Conservation (phyloP, 106 monocot species). For the Dendrobium officinale region DNA sequence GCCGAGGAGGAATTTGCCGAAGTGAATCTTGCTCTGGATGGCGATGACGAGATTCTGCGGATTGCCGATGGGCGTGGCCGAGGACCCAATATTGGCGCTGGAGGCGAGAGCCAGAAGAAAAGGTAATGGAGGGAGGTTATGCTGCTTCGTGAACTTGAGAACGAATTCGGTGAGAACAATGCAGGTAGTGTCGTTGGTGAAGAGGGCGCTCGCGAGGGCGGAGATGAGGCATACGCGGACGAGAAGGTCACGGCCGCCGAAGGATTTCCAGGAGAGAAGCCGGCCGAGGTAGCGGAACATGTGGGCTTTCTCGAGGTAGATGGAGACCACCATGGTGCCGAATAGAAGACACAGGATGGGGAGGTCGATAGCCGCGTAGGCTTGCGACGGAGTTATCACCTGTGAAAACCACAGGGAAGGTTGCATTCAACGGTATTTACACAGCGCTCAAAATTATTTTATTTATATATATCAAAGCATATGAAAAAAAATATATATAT, state of each 20-base stretch:
- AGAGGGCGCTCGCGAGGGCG: conserved; percentile 2
- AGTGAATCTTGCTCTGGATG: not conserved
- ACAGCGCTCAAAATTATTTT: too few relatives aligned
- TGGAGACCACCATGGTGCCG: not conserved
- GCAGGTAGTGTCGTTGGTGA: conserved; percentile 9
- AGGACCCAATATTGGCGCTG: conserved; percentile 3
- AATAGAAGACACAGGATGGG: conserved; percentile 3
- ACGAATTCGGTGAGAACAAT: conserved; percentile 8
- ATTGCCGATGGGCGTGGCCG: conserved; percentile 3
- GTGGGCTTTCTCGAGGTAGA: conserved; percentile 5
- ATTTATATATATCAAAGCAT: too few relatives aligned
- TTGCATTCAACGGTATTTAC: too few relatives aligned
- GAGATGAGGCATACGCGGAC: conserved; percentile 2
- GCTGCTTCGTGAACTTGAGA: not conserved
- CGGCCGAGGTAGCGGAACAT: conserved; percentile 7
- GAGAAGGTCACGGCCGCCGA: not conserved
- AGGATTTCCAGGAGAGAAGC: not conserved
- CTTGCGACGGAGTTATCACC: not conserved
- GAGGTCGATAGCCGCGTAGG: conserved; percentile 1
- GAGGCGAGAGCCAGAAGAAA: conserved; percentile 7
- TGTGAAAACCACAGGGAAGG: too few relatives aligned
- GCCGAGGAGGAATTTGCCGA: not conserved
- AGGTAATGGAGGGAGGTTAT: not conserved
- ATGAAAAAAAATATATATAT: too few relatives aligned
- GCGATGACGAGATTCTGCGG: conserved; percentile 8